These are phyloP conservation scores for Saccharomycopsis fibuligera DNA, from an alignment of 805 yeast species.

Conservation along the genomic window DNA sequence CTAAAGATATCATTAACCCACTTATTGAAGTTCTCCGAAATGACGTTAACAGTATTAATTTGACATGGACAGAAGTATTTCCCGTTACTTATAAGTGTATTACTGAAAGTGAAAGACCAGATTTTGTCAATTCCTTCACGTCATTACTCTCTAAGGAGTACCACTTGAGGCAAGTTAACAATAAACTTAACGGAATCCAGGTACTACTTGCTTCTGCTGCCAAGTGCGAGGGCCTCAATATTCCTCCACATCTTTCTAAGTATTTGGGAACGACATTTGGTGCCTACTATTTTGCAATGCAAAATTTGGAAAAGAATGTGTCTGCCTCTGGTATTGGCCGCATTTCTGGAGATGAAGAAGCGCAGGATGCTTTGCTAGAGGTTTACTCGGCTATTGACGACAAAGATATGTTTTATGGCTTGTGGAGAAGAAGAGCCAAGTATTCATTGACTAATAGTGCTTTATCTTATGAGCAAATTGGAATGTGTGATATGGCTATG, in stretches of 20 bases:
- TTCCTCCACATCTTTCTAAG: constrained; percentile 92
- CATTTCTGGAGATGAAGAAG: not conserved
- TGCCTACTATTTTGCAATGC: constrained; percentile 87
- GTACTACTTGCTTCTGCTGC: constrained; percentile 79
- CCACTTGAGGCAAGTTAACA: constrained; percentile 81
- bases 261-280: constrained; percentile 81
- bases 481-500: constrained; percentile 90
- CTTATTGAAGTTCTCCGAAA: constrained; percentile 76
- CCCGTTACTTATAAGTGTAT: constrained; percentile 73
- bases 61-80: constrained; percentile 78
- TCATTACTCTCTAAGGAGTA: constrained; percentile 82
- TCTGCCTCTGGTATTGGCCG: not conserved
- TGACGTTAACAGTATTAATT: constrained; percentile 70
- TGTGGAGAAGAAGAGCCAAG: constrained; percentile 96
- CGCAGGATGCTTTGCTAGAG: constrained; percentile 67
- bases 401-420: constrained; percentile 94
- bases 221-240: constrained; percentile 58
- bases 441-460: constrained; percentile 92
- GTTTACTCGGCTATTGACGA: constrained; percentile 84
- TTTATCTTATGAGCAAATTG: constrained; percentile 88
- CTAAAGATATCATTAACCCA: constrained; percentile 62
- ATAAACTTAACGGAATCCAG: constrained; percentile 80
- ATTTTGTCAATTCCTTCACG: constrained; percentile 75
- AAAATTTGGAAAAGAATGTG: constrained; percentile 56
- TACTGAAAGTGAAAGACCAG: constrained; percentile 73